phyloP scores from a whole-genome alignment of 805 yeast species.

The Ogataea wickerhamii region DNA sequence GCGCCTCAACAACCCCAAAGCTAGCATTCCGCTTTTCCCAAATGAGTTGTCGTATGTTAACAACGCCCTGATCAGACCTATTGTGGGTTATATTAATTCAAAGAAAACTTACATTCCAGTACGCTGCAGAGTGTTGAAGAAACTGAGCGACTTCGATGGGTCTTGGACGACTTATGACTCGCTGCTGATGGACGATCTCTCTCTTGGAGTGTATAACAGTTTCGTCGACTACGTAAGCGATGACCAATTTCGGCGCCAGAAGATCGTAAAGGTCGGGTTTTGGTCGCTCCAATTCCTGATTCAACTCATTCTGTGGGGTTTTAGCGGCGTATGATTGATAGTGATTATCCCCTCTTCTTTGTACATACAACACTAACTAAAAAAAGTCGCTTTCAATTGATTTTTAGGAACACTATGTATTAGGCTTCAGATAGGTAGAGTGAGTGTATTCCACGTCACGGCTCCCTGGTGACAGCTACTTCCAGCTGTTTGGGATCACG shows the following conservation, averaged over 20 bases:
- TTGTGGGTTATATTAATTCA: slow-evolving; percentile 92
- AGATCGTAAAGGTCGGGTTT: slow-evolving; percentile 83
- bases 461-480: no score
- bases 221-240: slow-evolving; percentile 86
- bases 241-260: slow-evolving; percentile 67
- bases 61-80: slow-evolving; percentile 88
- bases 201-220: slow-evolving; percentile 85
- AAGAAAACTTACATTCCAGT: slow-evolving; percentile 87
- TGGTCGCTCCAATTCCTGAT: slow-evolving; percentile 87
- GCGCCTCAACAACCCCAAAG: slow-evolving; percentile 79
- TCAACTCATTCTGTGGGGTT: slow-evolving; percentile 77
- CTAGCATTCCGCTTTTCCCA: slow-evolving; percentile 82
- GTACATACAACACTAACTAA: no score
- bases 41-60: slow-evolving; percentile 89
- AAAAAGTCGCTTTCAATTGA: no score
- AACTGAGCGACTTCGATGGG: slow-evolving; percentile 82
- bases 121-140: slow-evolving; percentile 75
- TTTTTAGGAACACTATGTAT: no score
- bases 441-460: no score
- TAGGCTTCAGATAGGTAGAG: no score
- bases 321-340: slow-evolving; percentile 58
- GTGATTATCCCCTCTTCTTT: no score
- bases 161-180: slow-evolving; percentile 96
- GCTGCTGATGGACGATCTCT: slow-evolving; percentile 83
- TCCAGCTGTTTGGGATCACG: no score